Conservation (phyloP, 2,329 filamentous ascomycete genomes). For the Stenocarpella maydis region DNA sequence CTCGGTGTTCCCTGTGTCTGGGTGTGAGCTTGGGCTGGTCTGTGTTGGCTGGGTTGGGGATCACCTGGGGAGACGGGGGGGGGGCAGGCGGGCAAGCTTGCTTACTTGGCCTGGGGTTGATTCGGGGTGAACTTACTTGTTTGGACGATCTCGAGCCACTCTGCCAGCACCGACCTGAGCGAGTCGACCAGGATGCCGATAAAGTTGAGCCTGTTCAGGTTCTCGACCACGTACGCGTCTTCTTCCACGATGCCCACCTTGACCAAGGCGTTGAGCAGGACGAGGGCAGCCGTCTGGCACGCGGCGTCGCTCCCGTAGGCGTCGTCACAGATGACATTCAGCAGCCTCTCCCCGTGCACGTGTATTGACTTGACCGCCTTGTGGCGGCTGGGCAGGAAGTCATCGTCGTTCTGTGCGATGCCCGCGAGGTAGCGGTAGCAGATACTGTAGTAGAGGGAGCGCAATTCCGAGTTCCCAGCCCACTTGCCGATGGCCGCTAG, state of each 20-base stretch:
- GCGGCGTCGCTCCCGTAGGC: slow-evolving; percentile 83
- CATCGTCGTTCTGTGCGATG: slow-evolving; percentile 64
- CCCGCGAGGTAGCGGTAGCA: slow-evolving; percentile 85
- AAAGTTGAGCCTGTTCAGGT: slow-evolving; percentile 87
- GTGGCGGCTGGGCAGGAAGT: slow-evolving; percentile 54
- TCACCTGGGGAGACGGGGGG: background rate
- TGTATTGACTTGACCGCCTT: slow-evolving; percentile 78
- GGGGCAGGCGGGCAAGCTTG: background rate
- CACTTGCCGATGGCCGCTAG: slow-evolving; percentile 81
- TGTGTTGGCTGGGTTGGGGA: background rate
- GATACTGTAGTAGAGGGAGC: slow-evolving; percentile 90
- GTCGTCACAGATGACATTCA: slow-evolving; percentile 92
- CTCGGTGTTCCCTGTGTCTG: slow-evolving; percentile 48
- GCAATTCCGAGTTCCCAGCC: slow-evolving; percentile 73
- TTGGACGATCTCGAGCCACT: slow-evolving; percentile 68
- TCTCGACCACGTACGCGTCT: slow-evolving; percentile 78
- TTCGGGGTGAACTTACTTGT: slow-evolving; percentile 56
- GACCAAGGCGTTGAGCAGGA: slow-evolving; percentile 83
- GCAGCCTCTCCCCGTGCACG: slow-evolving; percentile 75
- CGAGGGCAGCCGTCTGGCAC: slow-evolving; percentile 84
- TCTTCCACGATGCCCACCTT: slow-evolving; percentile 76
- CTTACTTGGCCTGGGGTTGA: background rate
- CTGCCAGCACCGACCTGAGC: slow-evolving; percentile 77
- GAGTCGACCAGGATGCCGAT: slow-evolving; percentile 90
- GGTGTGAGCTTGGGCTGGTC: background rate